A percentile compares a stretch with the other conserved stretches of the same genome.
These are phyloP conservation scores for Aureobasidium sp. DNA, from an alignment of 2,329 filamentous ascomycete species.

Conservation along the genomic window DNA sequence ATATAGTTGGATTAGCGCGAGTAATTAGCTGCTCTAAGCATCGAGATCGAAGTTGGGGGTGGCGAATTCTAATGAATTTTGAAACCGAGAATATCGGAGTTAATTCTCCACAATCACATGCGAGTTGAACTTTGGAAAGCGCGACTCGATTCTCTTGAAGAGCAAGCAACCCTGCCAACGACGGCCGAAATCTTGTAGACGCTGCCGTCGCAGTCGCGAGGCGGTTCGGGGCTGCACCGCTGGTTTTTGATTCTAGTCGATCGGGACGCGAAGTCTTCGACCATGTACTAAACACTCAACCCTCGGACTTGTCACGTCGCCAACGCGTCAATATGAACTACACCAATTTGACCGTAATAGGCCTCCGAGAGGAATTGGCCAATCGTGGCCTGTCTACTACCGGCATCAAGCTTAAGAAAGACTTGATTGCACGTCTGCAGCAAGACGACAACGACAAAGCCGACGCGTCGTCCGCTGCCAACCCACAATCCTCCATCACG, in stretches of 20 bases:
- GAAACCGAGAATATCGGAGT: neutral
- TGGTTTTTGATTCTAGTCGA: neutral
- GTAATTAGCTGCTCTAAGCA: too few relatives aligned
- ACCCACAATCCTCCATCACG: neutral
- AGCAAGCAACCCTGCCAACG: neutral
- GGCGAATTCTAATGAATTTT: neutral
- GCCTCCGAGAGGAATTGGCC: neutral
- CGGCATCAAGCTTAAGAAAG: neutral
- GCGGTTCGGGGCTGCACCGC: neutral
- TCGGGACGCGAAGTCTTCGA: neutral
- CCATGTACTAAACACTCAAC: neutral
- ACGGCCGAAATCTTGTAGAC: neutral
- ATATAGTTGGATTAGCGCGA: neutral
- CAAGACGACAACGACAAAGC: neutral
- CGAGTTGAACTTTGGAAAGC: neutral
- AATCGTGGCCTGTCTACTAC: neutral
- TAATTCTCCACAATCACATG: neutral
- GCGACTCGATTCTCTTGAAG: neutral
- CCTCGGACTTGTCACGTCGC: neutral
- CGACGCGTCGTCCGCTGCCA: neutral
- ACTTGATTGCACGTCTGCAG: neutral
- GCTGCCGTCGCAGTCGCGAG: neutral
- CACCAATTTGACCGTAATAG: neutral
- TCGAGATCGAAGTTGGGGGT: neutral
- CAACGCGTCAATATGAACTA: neutral